Base-by-base conservation (phyloP, 805 yeast genomes). In the Yarrowia phangngaensis region DNA sequence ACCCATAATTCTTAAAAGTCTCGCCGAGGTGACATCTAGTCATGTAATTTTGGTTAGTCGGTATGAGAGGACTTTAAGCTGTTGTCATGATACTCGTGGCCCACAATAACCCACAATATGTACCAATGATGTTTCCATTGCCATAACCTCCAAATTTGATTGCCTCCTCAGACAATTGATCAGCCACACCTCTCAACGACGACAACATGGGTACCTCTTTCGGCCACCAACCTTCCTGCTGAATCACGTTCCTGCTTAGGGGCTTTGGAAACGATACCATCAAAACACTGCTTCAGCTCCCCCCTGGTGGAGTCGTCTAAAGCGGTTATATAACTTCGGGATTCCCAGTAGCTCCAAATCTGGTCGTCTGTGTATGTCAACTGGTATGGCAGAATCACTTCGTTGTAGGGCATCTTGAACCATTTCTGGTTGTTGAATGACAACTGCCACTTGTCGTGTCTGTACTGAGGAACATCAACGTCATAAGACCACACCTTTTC, bases 311-410 rank as follows among this genome's bases (percentile, higher is more conserved):
- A 63, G 0, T 65, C 70, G 3, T 66, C 52, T 36, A 75, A 56
- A 3, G 65, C 64, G 1, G 82, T 76, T 43, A 79, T 71, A 56
- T 73, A 79, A 40, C 79, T 72, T 53, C 81, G 65, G 0, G 80
- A 71, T 51, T 66, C 64, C 82, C 82, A 78, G 55, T 73, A 72
- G 27, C 65, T 65, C 66, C 67, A 75, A 3, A 75, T 70, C 13
- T 55, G 56, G 5, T 65, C 69, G 12, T 30, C 31, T 16, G 52
- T 50, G n/a, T 56, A 59, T 6, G 62, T 60, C 20, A 69, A 59
- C 9, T 58, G 56, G 35, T 61, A 55, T n/a, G 65, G 58, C 49
- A 64, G 62, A 45, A 62, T 61, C 16, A 56, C 57, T 46, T 75
- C 77, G 17, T 57, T 53, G 14, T 56, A 52, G 1, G 70, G 66